phyloP scores from a whole-genome alignment of 257 asterid species.

The Solanum bulbocastanum region DNA sequence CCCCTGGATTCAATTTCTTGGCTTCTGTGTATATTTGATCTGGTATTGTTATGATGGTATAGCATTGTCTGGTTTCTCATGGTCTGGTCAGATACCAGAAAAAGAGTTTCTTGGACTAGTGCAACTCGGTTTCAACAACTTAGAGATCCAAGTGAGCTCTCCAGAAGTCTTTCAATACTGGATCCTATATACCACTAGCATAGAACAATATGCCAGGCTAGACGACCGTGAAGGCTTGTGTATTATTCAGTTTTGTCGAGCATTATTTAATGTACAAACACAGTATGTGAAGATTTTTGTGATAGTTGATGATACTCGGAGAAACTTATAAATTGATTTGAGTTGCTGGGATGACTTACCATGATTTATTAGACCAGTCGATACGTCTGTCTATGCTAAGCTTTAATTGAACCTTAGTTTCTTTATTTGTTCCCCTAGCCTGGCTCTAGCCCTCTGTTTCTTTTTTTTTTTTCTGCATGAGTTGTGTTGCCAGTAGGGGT shows the following conservation, averaged over 20 bases:
- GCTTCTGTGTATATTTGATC: neutral
- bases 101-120: neutral
- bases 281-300: slow-evolving; percentile 31
- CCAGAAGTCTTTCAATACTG: neutral
- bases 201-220: neutral
- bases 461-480: neutral
- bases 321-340: neutral
- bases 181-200: slow-evolving; percentile 6
- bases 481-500: neutral
- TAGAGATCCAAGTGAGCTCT: neutral
- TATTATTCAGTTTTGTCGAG: slow-evolving; percentile 24
- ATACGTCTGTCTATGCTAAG: neutral
- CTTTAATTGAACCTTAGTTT: neutral
- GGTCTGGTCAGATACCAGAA: neutral
- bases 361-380: neutral
- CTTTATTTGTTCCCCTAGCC: neutral
- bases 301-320: slow-evolving; percentile 1
- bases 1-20: neutral
- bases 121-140: neutral
- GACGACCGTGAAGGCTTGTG: slow-evolving; percentile 30
- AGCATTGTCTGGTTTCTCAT: neutral
- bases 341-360: neutral
- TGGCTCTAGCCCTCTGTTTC: neutral
- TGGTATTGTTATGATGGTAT: neutral
- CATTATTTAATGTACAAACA: slow-evolving; percentile 44